Percentiles rank a stretch among this genome's conserved stretches.
Evolutionary conservation across 106 monocot genomes (phyloP).

Genomic region (Dioscorea zingiberensis): DNA sequence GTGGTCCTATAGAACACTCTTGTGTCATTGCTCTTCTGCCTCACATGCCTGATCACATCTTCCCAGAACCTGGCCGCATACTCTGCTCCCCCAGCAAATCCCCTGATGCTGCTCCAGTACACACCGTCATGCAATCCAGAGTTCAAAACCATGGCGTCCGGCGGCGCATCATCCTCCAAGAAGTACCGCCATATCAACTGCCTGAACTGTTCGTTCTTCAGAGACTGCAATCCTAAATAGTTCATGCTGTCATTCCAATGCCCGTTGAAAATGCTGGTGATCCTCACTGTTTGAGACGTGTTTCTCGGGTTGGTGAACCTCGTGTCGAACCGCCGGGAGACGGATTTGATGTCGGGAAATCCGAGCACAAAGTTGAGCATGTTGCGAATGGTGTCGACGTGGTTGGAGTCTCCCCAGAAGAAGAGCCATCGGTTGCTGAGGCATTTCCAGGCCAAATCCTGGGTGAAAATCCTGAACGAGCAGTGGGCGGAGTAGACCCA

Average conservation of each 20-base stretch:
- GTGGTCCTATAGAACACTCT: constrained; percentile 81
- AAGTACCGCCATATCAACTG: constrained; percentile 45
- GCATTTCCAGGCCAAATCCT: constrained; percentile 57
- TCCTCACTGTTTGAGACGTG: constrained; percentile 47
- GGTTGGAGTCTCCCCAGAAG: constrained; percentile 99
- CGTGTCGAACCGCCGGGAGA: constrained; percentile 62
- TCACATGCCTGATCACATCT: constrained; percentile 27
- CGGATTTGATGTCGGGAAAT: constrained; percentile 17
- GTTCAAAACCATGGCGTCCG: constrained; percentile 67
- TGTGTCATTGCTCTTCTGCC: constrained; percentile 17
- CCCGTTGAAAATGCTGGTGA: constrained; percentile 91
- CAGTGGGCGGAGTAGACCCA: constrained; percentile 98
- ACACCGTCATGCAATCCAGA: constrained; percentile 88
- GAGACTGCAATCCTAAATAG: constrained; percentile 72
- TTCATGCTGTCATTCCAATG: constrained; percentile 88
- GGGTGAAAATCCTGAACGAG: constrained; percentile 51
- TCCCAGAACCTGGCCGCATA: constrained; percentile 69
- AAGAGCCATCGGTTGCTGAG: constrained; percentile 68
- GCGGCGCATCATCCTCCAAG: constrained; percentile 24
- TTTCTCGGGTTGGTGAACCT: constrained; percentile 47
- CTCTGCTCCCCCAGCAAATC: constrained; percentile 53
- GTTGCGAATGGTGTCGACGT: constrained; percentile 88
- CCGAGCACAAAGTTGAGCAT: constrained; percentile 70
- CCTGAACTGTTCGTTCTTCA: constrained; percentile 41
- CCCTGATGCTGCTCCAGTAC: constrained; percentile 48